Evolutionary conservation across 106 monocot species (phyloP).

Genomic region (Dendrobium nobile): DNA sequence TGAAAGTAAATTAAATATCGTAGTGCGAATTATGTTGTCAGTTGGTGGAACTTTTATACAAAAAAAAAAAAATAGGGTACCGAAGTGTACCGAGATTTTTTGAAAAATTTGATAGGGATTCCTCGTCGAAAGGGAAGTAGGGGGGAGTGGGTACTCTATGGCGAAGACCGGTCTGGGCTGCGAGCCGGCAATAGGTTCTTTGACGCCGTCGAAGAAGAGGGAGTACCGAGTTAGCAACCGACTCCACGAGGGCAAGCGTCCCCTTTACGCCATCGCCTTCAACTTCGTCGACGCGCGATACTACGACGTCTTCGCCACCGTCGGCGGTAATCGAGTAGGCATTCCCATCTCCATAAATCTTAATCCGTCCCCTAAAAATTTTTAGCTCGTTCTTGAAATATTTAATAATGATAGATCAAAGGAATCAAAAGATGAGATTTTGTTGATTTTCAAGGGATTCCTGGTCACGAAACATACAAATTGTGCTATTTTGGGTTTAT

Average conservation of each 20-base stretch:
- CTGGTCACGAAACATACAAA: neutral
- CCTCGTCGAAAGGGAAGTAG: neutral
- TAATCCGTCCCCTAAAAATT: neutral
- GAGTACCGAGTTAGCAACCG: constrained; percentile 79
- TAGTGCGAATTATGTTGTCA: too few relatives aligned
- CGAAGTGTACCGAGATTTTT: too few relatives aligned
- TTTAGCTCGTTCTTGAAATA: neutral
- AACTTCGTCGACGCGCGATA: constrained; percentile 92
- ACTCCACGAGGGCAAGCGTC: constrained; percentile 85
- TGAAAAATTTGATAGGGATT: too few relatives aligned
- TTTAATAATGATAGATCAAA: neutral
- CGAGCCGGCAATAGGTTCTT: constrained; percentile 73
- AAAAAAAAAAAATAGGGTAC: too few relatives aligned
- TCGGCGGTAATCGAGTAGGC: constrained; percentile 77
- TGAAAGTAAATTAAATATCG: too few relatives aligned
- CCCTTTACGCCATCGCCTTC: constrained; percentile 96
- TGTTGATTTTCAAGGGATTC: neutral
- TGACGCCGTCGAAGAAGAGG: constrained; percentile 56
- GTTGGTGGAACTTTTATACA: too few relatives aligned
- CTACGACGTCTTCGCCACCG: constrained; percentile 95
- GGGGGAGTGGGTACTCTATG: constrained; percentile 1
- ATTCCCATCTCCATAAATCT: constrained; percentile 1
- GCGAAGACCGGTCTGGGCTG: constrained; percentile 55
- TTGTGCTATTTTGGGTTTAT: neutral
- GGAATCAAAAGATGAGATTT: neutral